Evolutionary conservation across 2,329 filamentous ascomycete genomes (phyloP), one percentile per base, ranked within the genome.

Genomic region (Stenocarpella maydis): DNA sequence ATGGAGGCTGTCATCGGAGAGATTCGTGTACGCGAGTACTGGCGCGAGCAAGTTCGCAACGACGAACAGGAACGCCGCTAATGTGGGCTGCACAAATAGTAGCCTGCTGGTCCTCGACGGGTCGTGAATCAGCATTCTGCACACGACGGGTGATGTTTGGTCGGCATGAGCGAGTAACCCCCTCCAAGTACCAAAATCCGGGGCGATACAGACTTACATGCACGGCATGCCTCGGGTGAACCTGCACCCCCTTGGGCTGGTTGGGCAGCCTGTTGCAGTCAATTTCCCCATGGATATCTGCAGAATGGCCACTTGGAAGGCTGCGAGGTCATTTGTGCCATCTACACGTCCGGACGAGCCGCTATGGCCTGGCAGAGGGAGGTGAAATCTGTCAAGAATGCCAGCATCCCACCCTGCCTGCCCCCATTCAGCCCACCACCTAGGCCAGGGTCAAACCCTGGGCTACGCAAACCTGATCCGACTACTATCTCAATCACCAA

Each of bases 1-100:
- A 15, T 69, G 54, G 19, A 77, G 72, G 71, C 74, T 72, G 68
- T 68, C 26, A 63, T 75, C 72, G 50, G 75, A 76, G 60, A 77
- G 75, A 12, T 72, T 71, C 53, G 72, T 74, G 73, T 77, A 77
- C 41, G 74, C 69, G 26, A 31, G n/a, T 41, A 54, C 74, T 28
- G 67, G 52, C 34, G 55, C 14, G 49, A 66, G n/a, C 14, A 71
- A 49, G 21, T 54, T 55, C 31, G 55, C 19, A 41, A 71, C 19
- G 43, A 74, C 26, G 41, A 72, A 34, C 24, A 71, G 9, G 31
- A 60, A 24, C n/a, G 65, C 37, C 21, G 67, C 21, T 12, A 67
- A n/a, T 19, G 39, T 24, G 21, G 64, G 64, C 28, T 55, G 41
- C 17, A 4, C 17, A 47, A 15, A 15, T 10, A 47, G 19, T 12